Evolutionary conservation across 2,329 filamentous ascomycete genomes (phyloP), one percentile per base, ranked within the genome.

Genomic region (Fusarium sarcochroum): DNA sequence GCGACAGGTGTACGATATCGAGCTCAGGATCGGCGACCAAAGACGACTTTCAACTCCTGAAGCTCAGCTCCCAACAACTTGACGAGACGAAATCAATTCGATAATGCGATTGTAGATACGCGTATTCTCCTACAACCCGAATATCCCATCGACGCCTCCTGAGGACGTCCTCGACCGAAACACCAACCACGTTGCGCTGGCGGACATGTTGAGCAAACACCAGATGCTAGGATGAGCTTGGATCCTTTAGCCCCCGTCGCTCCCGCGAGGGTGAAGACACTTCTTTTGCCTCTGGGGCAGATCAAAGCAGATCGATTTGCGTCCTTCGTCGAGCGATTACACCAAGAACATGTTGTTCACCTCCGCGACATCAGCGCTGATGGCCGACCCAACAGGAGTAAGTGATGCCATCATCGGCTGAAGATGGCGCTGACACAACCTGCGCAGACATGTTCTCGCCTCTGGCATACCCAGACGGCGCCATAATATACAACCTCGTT

Each of bases 171-270:
- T 56, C 51, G 25, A 67, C 45, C 58, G 52, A 69, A 63, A 52
- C 52, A 58, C 52, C 61, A 55, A 58, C 49, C 49, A 63, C 56
- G 57, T 56, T 68, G 57, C 67, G 63, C 61, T 50, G 58, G 66
- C 67, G 64, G 74, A 76, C 66, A 79, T 78, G 77, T 73, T 78
- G 74, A 76, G 68, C 56, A 68, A 66, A 66, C 69, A 72, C 61
- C 80, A 78, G 77, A 83, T 85, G 82, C 80, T 85, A 91, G 82
- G 78, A 97, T 97, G 94, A 91, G 88, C 83, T 87, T 92, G 82
- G 95, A 98, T 85, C 90, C 93, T 80, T 89, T 97, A 79, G 92
- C 94, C 79, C 94, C 95, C 80, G 90, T 94, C 83, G 92, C 94
- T 80, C 94, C 94, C 78, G 95, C 94, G 83, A 92, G 93, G 86